Evolutionary conservation across 495 filamentous ascomycete genomes (phyloP).

Genomic region (Penicillium steckii): DNA sequence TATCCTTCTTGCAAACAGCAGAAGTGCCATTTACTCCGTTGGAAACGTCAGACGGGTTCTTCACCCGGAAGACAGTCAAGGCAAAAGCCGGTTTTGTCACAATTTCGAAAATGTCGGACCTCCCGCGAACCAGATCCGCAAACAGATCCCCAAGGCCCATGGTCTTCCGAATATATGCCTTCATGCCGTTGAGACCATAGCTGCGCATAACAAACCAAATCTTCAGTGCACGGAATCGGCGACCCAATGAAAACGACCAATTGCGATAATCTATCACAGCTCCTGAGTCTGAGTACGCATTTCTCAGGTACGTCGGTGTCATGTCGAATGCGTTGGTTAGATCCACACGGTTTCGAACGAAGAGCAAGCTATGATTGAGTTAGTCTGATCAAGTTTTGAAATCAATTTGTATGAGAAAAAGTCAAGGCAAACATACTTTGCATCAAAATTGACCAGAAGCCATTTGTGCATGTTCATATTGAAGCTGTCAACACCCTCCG

Average conservation of each 20-base stretch:
- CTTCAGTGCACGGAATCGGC: constrained; percentile 89
- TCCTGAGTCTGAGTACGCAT: constrained; percentile 74
- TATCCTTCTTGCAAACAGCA: constrained; percentile 35
- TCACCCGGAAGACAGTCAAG: constrained; percentile 71
- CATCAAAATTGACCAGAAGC: constrained; percentile 94
- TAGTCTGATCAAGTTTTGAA: not conserved
- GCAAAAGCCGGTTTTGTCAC: constrained; percentile 74
- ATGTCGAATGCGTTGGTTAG: constrained; percentile 79
- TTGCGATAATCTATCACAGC: constrained; percentile 96
- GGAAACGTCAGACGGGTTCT: constrained; percentile 27
- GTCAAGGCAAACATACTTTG: constrained; percentile 42
- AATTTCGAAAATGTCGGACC: constrained; percentile 76
- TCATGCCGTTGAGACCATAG: constrained; percentile 80
- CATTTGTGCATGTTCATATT: constrained; percentile 98
- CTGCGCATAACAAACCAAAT: constrained; percentile 94
- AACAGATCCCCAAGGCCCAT: constrained; percentile 71
- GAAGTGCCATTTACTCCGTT: constrained; percentile 2
- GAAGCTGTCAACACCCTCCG: constrained; percentile 75
- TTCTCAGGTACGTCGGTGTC: constrained; percentile 79
- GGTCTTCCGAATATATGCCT: constrained; percentile 65
- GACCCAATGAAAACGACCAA: constrained; percentile 95
- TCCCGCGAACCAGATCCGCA: constrained; percentile 51
- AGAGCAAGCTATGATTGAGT: constrained; percentile 60
- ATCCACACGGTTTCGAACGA: constrained; percentile 68
- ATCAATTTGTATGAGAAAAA: not conserved